A percentile compares a stretch with the other conserved stretches of the same genome.
phyloP scores from a whole-genome alignment of 2,329 filamentous ascomycete species.

The Fusarium multiceps region DNA sequence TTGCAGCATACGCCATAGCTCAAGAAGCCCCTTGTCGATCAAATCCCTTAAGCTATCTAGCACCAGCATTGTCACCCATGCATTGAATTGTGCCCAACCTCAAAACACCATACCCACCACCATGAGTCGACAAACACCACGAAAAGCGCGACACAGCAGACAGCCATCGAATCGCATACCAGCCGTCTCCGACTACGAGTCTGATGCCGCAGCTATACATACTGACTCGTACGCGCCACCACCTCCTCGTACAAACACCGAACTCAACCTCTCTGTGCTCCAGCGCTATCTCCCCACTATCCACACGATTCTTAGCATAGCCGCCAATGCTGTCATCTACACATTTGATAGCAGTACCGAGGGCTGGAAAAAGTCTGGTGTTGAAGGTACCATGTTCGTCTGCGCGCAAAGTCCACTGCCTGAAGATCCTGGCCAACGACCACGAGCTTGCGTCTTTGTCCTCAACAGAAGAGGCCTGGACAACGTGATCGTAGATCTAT shows the following conservation, averaged over 20 bases:
- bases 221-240: constrained; percentile 54
- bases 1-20: not conserved
- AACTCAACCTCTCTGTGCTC: constrained; percentile 88
- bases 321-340: constrained; percentile 89
- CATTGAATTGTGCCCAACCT: constrained; percentile 16
- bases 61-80: not conserved
- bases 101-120: constrained; percentile 24
- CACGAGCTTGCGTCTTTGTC: constrained; percentile 72
- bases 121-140: constrained; percentile 60
- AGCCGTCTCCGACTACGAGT: constrained; percentile 71
- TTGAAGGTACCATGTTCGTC: constrained; percentile 91
- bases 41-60: not conserved
- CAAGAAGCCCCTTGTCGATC: not conserved
- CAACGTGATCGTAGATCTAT: constrained; percentile 76
- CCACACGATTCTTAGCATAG: constrained; percentile 78
- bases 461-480: constrained; percentile 78
- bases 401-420: constrained; percentile 69
- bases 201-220: constrained; percentile 64
- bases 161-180: constrained; percentile 56
- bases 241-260: constrained; percentile 77
- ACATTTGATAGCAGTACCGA: constrained; percentile 73
- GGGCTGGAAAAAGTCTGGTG: constrained; percentile 84
- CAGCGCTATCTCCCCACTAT: constrained; percentile 83
- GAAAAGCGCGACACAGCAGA: constrained; percentile 54
- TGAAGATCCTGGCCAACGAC: constrained; percentile 48